Percentiles rank a stretch among this genome's conserved stretches.
phyloP scores from a whole-genome alignment of 1,284 basidiomycete genomes.

The Microbotryum lychnidis-dioicae region DNA sequence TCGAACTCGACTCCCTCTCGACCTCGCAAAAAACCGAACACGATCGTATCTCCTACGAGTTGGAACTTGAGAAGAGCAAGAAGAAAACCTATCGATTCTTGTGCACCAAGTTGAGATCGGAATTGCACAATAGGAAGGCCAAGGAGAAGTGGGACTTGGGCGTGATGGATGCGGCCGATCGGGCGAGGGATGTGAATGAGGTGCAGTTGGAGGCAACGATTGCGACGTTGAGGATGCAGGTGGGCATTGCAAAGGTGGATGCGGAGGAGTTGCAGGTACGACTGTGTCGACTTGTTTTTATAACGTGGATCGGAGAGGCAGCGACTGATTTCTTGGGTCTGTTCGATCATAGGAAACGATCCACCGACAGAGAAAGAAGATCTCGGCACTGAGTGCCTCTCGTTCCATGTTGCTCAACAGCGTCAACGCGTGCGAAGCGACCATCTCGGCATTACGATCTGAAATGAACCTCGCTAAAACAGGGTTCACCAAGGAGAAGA shows the following conservation, averaged over 20 bases:
- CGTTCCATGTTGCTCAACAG: slow-evolving; percentile 20
- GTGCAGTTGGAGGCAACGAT: slow-evolving; percentile 14
- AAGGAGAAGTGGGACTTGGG: slow-evolving; percentile 30
- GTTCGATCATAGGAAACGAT: slow-evolving; percentile 6
- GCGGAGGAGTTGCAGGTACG: slow-evolving; percentile 23
- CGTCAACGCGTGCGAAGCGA: slow-evolving; percentile 9
- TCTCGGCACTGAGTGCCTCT: slow-evolving; percentile 12
- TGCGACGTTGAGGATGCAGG: slow-evolving; percentile 2
- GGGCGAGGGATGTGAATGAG: slow-evolving; percentile 16
- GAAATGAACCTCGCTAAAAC: slow-evolving; percentile 2
- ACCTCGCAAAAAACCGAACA: not conserved
- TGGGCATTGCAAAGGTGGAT: slow-evolving; percentile 12
- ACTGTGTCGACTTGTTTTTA: no score
- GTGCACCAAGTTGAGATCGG: slow-evolving; percentile 18
- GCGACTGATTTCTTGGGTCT: not conserved
- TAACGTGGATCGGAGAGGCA: no score
- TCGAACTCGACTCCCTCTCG: slow-evolving; percentile 5
- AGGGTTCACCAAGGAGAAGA: not conserved
- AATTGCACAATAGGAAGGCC: slow-evolving; percentile 22
- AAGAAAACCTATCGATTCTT: slow-evolving; percentile 17
- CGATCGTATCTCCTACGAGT: not conserved
- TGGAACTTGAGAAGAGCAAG: slow-evolving; percentile 11
- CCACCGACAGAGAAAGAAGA: not conserved
- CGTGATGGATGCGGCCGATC: slow-evolving; percentile 24
- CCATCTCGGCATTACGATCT: slow-evolving; percentile 7